phyloP scores from a whole-genome alignment of 129 eudicot genomes.

The Lactuca saligna region DNA sequence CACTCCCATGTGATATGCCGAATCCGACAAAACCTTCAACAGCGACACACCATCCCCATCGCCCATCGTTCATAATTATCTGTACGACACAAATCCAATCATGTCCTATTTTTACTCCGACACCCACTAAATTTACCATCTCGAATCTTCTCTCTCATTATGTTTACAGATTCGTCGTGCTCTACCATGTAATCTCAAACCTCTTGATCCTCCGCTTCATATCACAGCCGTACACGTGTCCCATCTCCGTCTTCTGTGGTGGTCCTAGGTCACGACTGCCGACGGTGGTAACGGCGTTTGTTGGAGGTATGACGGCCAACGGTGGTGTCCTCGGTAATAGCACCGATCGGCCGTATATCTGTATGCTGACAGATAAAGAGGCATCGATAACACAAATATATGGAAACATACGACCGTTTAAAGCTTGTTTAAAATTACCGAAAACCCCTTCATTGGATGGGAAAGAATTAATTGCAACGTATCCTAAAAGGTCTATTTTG shows the following conservation, averaged over 20 bases:
- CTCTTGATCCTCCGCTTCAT: neutral
- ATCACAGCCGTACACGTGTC: neutral
- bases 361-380: conserved; percentile 9
- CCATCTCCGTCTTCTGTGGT: neutral
- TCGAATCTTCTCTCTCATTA: conserved; percentile 1
- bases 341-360: neutral
- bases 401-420: conserved; percentile 10
- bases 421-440: neutral
- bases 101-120: conserved; percentile 24
- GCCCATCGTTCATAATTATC: conserved; percentile 6
- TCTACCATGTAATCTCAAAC: neutral
- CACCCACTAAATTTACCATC: conserved; percentile 11
- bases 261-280: neutral
- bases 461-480: neutral
- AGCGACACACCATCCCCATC: conserved; percentile 24
- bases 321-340: conserved; percentile 4
- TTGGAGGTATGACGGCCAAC: neutral
- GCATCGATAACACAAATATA: neutral
- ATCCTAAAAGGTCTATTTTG: neutral
- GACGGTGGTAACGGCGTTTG: neutral
- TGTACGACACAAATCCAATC: conserved; percentile 15
- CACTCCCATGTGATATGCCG: conserved; percentile 23
- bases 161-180: neutral
- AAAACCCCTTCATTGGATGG: neutral
- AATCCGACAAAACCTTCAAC: conserved; percentile 23